These are phyloP conservation scores for Pelagophyceae sp. DNA, from an alignment of 352 stramenopile genomes.

Conservation along the genomic window DNA sequence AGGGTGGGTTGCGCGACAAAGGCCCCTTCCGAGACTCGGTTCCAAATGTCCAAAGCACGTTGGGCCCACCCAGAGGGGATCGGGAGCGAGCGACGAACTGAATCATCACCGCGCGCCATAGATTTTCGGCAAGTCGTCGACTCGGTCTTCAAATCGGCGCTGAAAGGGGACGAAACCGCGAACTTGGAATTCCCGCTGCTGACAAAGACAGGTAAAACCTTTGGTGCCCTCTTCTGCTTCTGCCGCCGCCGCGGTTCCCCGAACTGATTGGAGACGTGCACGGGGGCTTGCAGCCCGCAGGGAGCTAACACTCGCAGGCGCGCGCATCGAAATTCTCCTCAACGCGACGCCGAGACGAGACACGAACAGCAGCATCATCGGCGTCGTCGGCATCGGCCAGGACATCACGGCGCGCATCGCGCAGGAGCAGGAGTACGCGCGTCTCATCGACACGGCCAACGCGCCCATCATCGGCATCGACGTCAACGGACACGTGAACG, in stretches of 20 bases:
- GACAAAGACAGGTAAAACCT: conserved; percentile 54
- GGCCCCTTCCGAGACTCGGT: neutral
- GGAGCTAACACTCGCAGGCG: conserved; percentile 65
- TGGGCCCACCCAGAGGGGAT: no score
- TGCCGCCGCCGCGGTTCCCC: no score
- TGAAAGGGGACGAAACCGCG: conserved; percentile 54
- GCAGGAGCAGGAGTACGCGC: conserved; percentile 37
- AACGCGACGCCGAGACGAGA: conserved; percentile 72
- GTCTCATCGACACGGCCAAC: conserved; percentile 77
- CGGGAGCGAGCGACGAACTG: neutral
- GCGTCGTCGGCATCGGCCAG: conserved; percentile 72
- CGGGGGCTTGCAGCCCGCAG: no score
- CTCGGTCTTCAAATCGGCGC: conserved; percentile 36
- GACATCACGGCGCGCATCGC: conserved; percentile 26
- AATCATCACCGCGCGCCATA: neutral
- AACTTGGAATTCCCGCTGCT: conserved; percentile 76
- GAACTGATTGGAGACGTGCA: neutral
- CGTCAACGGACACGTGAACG: conserved; percentile 62
- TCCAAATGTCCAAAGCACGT: neutral
- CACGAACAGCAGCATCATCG: conserved; percentile 61
- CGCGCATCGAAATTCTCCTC: conserved; percentile 61
- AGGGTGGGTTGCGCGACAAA: neutral
- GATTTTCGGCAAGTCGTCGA: neutral
- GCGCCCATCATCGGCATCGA: conserved; percentile 79
- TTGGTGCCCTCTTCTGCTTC: conserved; percentile 50